A percentile compares a stretch with the other conserved stretches of the same genome.
Evolutionary conservation across 1,284 basidiomycete genomes (phyloP).

Genomic region (Meripilus lineatus): DNA sequence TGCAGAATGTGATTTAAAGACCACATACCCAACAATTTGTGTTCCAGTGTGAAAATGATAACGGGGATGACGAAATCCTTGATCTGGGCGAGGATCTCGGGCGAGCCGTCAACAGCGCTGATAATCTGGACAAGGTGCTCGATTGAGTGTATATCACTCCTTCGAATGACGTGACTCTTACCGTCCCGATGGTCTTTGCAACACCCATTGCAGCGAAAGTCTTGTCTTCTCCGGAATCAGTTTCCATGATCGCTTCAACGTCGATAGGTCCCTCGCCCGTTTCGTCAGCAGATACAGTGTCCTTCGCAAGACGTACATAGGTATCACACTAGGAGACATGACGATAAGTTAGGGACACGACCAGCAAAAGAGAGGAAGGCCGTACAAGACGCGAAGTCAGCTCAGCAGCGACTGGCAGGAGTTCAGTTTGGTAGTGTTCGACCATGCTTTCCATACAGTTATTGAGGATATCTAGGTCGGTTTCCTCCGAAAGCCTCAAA

Average conservation of each 20-base stretch:
- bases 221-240: constrained; percentile 72
- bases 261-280: constrained; percentile 38
- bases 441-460: constrained; percentile 83
- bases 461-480: constrained; percentile 84
- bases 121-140: constrained; percentile 45
- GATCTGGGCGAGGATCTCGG: constrained; percentile 75
- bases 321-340: constrained; percentile 58
- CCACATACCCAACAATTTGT: constrained; percentile 59
- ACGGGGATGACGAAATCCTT: constrained; percentile 81
- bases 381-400: constrained; percentile 74
- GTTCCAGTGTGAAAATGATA: constrained; percentile 73
- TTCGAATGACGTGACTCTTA: constrained; percentile 27
- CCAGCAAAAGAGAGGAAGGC: constrained; percentile 12
- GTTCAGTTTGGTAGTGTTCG: constrained; percentile 78
- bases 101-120: constrained; percentile 67
- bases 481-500: constrained; percentile 84
- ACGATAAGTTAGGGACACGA: neutral
- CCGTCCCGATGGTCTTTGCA: constrained; percentile 75
- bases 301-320: constrained; percentile 74
- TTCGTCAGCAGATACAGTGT: constrained; percentile 56
- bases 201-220: constrained; percentile 83
- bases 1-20: too few relatives aligned
- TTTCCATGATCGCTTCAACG: constrained; percentile 46
- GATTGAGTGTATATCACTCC: neutral
- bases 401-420: constrained; percentile 84